phyloP scores from a whole-genome alignment of 2,329 filamentous ascomycete species.

The Cladorrhinum sp. region DNA sequence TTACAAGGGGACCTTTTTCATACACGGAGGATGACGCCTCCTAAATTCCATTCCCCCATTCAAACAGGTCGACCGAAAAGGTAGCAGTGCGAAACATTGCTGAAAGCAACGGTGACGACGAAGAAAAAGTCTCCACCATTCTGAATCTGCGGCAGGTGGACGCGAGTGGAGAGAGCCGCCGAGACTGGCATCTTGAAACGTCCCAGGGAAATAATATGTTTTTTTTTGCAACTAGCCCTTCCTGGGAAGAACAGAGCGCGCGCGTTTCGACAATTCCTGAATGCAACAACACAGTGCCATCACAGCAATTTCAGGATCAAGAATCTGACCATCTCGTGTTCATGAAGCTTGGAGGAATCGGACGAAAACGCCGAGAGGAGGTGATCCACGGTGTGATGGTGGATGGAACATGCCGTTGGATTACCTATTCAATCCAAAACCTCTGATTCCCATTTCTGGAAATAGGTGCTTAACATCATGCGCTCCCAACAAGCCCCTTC shows the following conservation, averaged over 20 bases:
- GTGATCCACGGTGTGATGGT: no score
- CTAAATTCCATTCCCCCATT: background rate
- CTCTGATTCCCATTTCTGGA: background rate
- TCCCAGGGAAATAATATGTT: background rate
- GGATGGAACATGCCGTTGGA: background rate
- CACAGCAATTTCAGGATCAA: background rate
- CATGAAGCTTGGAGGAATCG: background rate
- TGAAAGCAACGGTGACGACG: background rate
- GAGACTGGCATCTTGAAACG: background rate
- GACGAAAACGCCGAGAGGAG: constrained; percentile 2
- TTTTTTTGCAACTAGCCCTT: background rate
- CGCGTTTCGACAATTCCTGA: background rate
- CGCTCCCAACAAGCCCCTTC: background rate
- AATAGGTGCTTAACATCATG: background rate
- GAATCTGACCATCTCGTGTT: background rate
- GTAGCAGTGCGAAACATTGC: background rate
- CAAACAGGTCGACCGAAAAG: background rate
- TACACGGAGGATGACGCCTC: background rate
- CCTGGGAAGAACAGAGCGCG: background rate
- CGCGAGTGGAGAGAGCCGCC: background rate
- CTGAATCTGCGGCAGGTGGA: background rate
- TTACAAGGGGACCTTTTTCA: background rate
- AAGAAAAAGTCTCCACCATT: background rate
- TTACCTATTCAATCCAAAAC: background rate
- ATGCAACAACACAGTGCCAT: background rate